Evolutionary conservation across 2,329 filamentous ascomycete species (phyloP), one percentile per base, ranked within the genome.

Genomic region (Colletotrichum sojae): DNA sequence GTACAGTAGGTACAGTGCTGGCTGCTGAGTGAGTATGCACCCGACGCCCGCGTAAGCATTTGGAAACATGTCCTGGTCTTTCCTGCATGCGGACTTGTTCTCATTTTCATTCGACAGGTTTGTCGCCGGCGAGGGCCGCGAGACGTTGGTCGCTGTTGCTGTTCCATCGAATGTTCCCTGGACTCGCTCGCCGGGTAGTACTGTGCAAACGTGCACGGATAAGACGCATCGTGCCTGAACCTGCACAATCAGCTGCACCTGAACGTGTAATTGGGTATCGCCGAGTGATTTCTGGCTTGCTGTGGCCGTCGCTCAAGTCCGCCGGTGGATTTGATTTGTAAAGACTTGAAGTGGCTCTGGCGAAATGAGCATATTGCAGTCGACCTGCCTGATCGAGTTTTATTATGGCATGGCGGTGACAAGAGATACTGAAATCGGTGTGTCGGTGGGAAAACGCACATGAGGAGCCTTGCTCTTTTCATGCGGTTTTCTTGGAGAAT

Each of bases 91-190:
- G 18, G 18, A 20, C 20, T 22, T 43, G 40, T 43, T 40, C 1
- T 40, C 39, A 20, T 39, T 64, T 54, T 27, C 22, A 40, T 64
- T 54, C 39, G n/a, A 40, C n/a, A 27, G 10, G 27, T 40, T 36
- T 43, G 53, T 48, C 10, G 40, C 27, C 36, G 25, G 36, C 53
- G 25, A 22, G 31, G 27, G 46, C 46, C 60, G 25, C 25, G 20
- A 54, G 49, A 18, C 40, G 27, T 58, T 64, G 52, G 53, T 22
- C 43, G 45, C 51, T 16, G 27, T 20, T 16, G 2, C 43, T 22
- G 16, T 68, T 65, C 60, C 15, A 64, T 68, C 39, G 46, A 57
- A 64, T 53, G 39, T 65, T 64, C 52, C 31, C 39, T 52, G 15
- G 18, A 27, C 16, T 68, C 53, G 53, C 60, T 54, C 53, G 39